Percentiles rank a stretch among this genome's conserved stretches.
phyloP scores from a whole-genome alignment of 441 rosid genomes.

The Isatis lusitanica region DNA sequence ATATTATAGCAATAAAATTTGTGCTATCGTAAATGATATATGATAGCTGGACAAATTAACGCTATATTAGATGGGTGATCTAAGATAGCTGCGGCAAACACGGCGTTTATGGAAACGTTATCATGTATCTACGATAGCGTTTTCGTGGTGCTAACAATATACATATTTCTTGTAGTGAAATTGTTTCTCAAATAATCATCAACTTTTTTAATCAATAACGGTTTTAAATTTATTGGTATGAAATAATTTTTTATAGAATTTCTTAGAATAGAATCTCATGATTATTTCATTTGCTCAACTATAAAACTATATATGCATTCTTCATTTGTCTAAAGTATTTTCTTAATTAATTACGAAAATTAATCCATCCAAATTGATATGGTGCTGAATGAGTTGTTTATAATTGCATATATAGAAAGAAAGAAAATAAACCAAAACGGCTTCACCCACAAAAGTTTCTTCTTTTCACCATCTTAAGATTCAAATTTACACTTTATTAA shows the following conservation, averaged over 20 bases:
- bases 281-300: not conserved
- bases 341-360: not conserved
- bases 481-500: conserved; percentile 13
- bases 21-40: too few relatives aligned
- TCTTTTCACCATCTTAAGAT: conserved; percentile 4
- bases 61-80: too few relatives aligned
- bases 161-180: too few relatives aligned
- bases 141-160: too few relatives aligned
- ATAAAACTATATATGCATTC: not conserved
- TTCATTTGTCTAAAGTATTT: not conserved
- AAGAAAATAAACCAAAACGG: not conserved
- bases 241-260: not conserved
- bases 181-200: not conserved
- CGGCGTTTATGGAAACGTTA: too few relatives aligned
- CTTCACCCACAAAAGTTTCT: conserved; percentile 17
- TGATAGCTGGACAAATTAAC: too few relatives aligned
- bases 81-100: too few relatives aligned
- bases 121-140: too few relatives aligned
- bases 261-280: not conserved
- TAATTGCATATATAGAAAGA: not conserved
- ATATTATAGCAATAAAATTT: too few relatives aligned
- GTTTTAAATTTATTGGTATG: not conserved
- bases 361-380: not conserved
- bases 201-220: not conserved
- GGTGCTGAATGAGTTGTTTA: conserved; percentile 4